Evolutionary conservation across 1,284 basidiomycete genomes (phyloP).

Genomic region (Cystobasidium slooffiae): DNA sequence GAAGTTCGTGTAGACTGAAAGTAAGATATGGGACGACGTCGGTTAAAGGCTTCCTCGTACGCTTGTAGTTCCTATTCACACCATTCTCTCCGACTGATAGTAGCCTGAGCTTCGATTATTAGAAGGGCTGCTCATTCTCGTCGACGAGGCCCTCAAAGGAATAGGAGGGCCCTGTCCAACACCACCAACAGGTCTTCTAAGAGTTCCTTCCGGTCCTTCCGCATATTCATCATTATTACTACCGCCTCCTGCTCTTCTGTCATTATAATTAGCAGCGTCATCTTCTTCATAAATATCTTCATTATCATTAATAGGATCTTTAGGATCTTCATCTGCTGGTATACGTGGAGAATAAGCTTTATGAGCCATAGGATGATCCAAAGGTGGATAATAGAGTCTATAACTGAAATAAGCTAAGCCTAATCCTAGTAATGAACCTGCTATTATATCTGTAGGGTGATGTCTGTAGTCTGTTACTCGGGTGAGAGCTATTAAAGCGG

Average conservation of each 20-base stretch:
- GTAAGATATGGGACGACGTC: too few species aligned
- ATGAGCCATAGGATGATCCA: conserved; percentile 39
- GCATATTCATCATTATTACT: background rate
- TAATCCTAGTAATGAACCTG: conserved; percentile 56
- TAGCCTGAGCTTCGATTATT: background rate
- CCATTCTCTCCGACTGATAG: conserved; percentile 3
- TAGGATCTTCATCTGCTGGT: conserved; percentile 32
- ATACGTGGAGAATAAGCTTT: conserved; percentile 47
- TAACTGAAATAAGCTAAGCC: conserved; percentile 53
- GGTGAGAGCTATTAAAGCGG: conserved; percentile 78
- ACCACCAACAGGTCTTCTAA: conserved; percentile 25
- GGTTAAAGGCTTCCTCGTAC: too few species aligned
- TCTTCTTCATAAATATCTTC: conserved; percentile 6
- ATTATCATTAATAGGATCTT: conserved; percentile 2
- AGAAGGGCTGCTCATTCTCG: background rate
- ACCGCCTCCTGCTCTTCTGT: too few species aligned
- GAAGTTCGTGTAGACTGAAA: too few species aligned
- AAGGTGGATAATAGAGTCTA: conserved; percentile 50
- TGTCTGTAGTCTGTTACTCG: conserved; percentile 60
- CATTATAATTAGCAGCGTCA: background rate
- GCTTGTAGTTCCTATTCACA: background rate
- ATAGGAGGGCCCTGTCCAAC: conserved; percentile 22
- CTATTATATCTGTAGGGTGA: conserved; percentile 58
- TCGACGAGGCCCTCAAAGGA: background rate
- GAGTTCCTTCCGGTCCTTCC: conserved; percentile 34